Evolutionary conservation across 2,329 filamentous ascomycete genomes (phyloP).

Genomic region (Alternaria novae-zelandiae): DNA sequence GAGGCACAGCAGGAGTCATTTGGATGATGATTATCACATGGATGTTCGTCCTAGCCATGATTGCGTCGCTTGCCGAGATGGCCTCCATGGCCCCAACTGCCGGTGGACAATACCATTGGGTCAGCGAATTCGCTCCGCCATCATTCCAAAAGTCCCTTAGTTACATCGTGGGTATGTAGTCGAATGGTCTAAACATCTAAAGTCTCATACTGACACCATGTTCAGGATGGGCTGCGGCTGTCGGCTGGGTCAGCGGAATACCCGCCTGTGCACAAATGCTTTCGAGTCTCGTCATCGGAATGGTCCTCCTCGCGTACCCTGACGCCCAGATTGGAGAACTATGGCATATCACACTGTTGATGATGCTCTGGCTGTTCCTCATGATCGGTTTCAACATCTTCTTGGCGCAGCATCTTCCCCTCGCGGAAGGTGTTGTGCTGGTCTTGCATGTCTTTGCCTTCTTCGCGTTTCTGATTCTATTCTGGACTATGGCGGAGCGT

Average conservation of each 20-base stretch:
- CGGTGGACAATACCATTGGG: conserved; percentile 12
- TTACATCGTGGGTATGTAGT: conserved; percentile 8
- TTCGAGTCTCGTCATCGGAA: conserved; percentile 26
- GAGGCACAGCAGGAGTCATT: conserved; percentile 35
- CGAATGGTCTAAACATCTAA: neutral
- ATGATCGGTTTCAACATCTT: conserved; percentile 51
- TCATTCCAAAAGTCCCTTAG: conserved; percentile 5
- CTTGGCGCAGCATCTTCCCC: conserved; percentile 50
- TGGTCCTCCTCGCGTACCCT: conserved; percentile 48
- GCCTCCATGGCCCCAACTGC: conserved; percentile 10
- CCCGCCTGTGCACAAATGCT: conserved; percentile 31
- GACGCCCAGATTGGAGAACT: conserved; percentile 49
- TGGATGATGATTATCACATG: conserved; percentile 35
- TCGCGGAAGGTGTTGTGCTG: conserved; percentile 54
- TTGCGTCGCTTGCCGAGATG: conserved; percentile 17
- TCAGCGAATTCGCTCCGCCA: conserved; percentile 6
- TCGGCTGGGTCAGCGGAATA: conserved; percentile 36
- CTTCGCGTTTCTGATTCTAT: conserved; percentile 54
- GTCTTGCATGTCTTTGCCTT: conserved; percentile 58
- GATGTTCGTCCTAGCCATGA: conserved; percentile 28
- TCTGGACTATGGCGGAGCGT: conserved; percentile 38
- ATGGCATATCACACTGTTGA: conserved; percentile 45
- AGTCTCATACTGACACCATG: neutral
- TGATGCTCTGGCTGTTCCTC: conserved; percentile 44
- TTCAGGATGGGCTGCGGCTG: conserved; percentile 23